phyloP scores from a whole-genome alignment of 352 stramenopile genomes.

The Pythium vanterpoolii region DNA sequence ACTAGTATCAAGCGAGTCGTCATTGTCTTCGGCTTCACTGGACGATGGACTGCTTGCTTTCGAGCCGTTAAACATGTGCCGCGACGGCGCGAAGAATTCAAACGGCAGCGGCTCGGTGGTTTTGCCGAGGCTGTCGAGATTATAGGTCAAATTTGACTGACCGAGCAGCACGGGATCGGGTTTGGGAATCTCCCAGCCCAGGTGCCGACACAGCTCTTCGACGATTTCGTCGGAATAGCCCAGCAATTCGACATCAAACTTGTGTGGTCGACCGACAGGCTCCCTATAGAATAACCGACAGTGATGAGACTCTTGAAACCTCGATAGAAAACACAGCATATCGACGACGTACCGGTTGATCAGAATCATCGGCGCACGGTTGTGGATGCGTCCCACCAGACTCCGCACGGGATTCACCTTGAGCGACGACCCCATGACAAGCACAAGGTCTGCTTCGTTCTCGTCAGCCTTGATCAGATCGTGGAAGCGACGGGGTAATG shows the following conservation, averaged over 20 bases:
- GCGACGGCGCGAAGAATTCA: conserved; percentile 64
- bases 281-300: conserved; percentile 30
- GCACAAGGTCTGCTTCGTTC: conserved; percentile 91
- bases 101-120: conserved; percentile 39
- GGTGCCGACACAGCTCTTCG: conserved; percentile 67
- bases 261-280: conserved; percentile 74
- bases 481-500: conserved; percentile 88
- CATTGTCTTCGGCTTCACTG: conserved; percentile 42
- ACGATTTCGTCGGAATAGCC: conserved; percentile 86
- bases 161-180: conserved; percentile 62
- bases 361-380: conserved; percentile 79
- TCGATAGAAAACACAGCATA: neutral
- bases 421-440: conserved; percentile 99
- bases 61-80: conserved; percentile 73
- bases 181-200: conserved; percentile 75
- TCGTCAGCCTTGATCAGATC: conserved; percentile 79
- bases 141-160: conserved; percentile 50
- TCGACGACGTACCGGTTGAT: conserved; percentile 58
- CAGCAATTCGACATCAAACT: conserved; percentile 82
- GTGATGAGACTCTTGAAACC: neutral
- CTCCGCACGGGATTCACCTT: conserved; percentile 95
- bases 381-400: conserved; percentile 81
- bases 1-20: conserved; percentile 20
- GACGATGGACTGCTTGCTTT: conserved; percentile 58
- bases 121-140: conserved; percentile 24